Percentiles rank a stretch among this genome's conserved stretches.
Evolutionary conservation across 2,329 filamentous ascomycete genomes (phyloP).

Genomic region (Mycosphaerelloides madeirae): DNA sequence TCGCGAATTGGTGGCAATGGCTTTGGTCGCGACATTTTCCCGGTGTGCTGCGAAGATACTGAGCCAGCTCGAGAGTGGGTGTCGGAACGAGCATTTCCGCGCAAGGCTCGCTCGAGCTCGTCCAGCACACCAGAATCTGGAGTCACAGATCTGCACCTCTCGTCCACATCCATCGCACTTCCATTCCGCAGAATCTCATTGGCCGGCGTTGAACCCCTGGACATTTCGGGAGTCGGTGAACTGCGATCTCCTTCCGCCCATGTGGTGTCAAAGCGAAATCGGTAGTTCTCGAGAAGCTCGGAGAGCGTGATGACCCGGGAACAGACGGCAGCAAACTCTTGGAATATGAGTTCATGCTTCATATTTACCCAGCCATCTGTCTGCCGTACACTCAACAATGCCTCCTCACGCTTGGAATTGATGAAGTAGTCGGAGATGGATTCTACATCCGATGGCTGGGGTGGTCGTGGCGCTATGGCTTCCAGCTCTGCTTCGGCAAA

Average conservation of each 20-base stretch:
- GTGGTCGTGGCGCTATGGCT: conserved; percentile 35
- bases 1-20: conserved; percentile 26
- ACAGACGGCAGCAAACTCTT: conserved; percentile 41
- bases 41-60: conserved; percentile 21
- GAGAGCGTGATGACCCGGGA: conserved; percentile 40
- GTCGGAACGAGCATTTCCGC: conserved; percentile 6
- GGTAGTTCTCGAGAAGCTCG: conserved; percentile 30
- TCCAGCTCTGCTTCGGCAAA: conserved; percentile 43
- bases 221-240: conserved; percentile 16
- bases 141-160: conserved; percentile 12
- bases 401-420: conserved; percentile 40
- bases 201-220: conserved; percentile 15
- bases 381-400: conserved; percentile 44
- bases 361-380: conserved; percentile 48
- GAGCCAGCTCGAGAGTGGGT: conserved; percentile 26
- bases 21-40: conserved; percentile 21
- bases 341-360: conserved; percentile 48
- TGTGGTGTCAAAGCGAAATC: conserved; percentile 17
- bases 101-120: conserved; percentile 13
- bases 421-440: conserved; percentile 50
- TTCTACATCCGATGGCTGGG: conserved; percentile 37
- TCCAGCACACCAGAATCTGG: conserved; percentile 2
- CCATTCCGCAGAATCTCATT: not conserved
- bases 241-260: conserved; percentile 15
- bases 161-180: not conserved